phyloP scores from a whole-genome alignment of 345 rosid species.

The Bretschneidera sinensis region DNA sequence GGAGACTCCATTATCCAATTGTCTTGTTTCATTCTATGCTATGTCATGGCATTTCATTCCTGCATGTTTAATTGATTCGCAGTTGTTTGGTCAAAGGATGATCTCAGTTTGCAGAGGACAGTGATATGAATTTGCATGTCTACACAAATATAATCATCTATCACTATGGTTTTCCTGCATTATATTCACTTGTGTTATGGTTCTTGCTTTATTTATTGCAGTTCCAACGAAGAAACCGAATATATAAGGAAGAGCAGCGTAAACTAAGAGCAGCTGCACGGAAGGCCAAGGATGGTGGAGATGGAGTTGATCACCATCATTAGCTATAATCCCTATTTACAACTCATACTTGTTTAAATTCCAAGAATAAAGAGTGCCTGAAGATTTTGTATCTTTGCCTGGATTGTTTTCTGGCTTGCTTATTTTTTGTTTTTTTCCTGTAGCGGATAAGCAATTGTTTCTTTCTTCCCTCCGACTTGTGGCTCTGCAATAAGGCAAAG shows the following conservation, averaged over 20 bases:
- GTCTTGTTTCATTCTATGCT: no score
- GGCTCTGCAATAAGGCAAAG: slow-evolving; percentile 9
- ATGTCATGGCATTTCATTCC: not conserved
- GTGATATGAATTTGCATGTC: no score
- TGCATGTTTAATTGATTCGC: not conserved
- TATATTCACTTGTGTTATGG: not conserved
- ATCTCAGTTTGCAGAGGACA: no score
- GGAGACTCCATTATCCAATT: no score
- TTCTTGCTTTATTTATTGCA: slow-evolving; percentile 30
- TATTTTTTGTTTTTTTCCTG: slow-evolving; percentile 7
- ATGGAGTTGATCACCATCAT: slow-evolving; percentile 39
- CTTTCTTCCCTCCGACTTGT: not conserved
- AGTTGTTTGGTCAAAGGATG: not conserved
- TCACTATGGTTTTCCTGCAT: not conserved
- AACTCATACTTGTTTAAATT: slow-evolving; percentile 14
- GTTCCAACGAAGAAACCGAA: slow-evolving; percentile 90
- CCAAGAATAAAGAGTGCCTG: slow-evolving; percentile 30
- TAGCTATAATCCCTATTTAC: slow-evolving; percentile 17
- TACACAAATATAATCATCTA: no score
- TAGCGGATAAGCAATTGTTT: slow-evolving; percentile 7
- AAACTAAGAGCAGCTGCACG: slow-evolving; percentile 73
- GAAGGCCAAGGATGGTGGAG: slow-evolving; percentile 48
- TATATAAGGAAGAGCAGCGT: slow-evolving; percentile 98
- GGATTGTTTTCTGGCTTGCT: slow-evolving; percentile 1
- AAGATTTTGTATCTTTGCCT: slow-evolving; percentile 21